Evolutionary conservation across 2,329 filamentous ascomycete species (phyloP).

Genomic region (Fusarium fracticaudum): DNA sequence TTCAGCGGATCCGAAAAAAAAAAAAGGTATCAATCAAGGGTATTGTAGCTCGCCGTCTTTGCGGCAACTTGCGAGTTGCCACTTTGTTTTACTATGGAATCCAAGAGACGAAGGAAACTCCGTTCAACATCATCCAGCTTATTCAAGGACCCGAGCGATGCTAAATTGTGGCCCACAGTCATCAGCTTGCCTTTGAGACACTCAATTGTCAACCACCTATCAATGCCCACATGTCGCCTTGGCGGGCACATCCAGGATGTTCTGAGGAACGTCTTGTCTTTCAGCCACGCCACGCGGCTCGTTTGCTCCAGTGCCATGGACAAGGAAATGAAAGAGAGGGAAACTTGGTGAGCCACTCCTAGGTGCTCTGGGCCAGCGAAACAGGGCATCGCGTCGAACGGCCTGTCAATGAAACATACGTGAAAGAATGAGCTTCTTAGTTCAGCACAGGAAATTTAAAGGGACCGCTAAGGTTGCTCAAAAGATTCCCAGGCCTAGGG

Average conservation of each 20-base stretch:
- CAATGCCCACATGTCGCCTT: slow-evolving; percentile 2
- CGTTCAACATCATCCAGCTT: slow-evolving; percentile 23
- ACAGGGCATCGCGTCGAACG: neutral
- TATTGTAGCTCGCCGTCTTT: slow-evolving; percentile 1
- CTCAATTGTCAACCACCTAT: neutral
- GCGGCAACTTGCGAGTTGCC: slow-evolving; percentile 11
- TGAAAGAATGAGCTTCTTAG: neutral
- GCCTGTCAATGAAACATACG: neutral
- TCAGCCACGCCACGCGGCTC: slow-evolving; percentile 29
- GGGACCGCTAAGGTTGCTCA: neutral
- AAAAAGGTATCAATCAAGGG: neutral
- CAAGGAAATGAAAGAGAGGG: slow-evolving; percentile 26
- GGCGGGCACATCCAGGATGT: neutral
- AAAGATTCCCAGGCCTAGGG: neutral
- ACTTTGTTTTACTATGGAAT: slow-evolving; percentile 6
- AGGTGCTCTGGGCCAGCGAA: neutral
- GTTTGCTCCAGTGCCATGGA: slow-evolving; percentile 11
- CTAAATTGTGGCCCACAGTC: neutral
- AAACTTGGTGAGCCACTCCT: neutral
- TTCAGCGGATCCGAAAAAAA: neutral
- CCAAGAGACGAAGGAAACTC: slow-evolving; percentile 24
- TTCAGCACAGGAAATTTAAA: neutral
- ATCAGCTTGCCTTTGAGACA: slow-evolving; percentile 9
- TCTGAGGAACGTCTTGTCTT: slow-evolving; percentile 3
- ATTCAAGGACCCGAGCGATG: neutral